These are phyloP conservation scores for Mycena leptocephala DNA, from an alignment of 768 basidiomycete genomes.

Conservation along the genomic window DNA sequence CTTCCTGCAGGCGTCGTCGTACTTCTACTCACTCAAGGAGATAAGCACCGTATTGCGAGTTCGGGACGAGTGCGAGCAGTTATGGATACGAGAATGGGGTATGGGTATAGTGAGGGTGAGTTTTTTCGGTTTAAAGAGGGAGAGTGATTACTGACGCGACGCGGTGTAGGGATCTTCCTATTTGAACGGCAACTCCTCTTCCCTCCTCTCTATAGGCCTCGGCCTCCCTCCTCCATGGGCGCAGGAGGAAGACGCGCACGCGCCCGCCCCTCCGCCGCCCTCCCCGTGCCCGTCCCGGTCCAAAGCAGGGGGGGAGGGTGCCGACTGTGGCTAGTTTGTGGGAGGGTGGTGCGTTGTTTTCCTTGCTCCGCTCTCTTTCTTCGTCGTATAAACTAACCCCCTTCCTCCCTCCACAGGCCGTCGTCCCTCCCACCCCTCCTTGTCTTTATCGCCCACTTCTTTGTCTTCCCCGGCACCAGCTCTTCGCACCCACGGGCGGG, in stretches of 20 bases:
- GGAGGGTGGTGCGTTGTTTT: constrained; percentile 3
- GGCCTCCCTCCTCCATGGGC: not conserved
- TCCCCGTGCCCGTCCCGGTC: constrained; percentile 62
- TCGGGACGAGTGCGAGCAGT: not conserved
- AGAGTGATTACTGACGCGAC: no score
- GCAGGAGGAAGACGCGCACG: not conserved
- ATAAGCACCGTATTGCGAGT: constrained; percentile 30
- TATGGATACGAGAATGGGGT: not conserved
- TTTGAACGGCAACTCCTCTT: not conserved
- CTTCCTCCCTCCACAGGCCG: not conserved
- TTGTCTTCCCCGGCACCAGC: constrained; percentile 17
- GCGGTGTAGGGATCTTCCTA: no score
- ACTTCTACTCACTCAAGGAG: not conserved
- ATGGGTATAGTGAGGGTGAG: not conserved
- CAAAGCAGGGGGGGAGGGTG: constrained; percentile 65
- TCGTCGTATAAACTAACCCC: not conserved
- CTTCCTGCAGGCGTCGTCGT: not conserved
- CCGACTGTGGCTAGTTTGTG: constrained; percentile 52
- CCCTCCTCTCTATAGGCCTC: not conserved
- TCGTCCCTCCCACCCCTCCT: no score
- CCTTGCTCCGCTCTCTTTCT: not conserved
- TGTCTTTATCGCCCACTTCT: constrained; percentile 19
- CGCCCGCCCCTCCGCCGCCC: constrained; percentile 40
- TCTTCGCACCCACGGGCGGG: not conserved
- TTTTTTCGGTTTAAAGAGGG: no score